Base-by-base conservation (phyloP, 202 grass and related monocot genomes). In the Zizania palustris region DNA sequence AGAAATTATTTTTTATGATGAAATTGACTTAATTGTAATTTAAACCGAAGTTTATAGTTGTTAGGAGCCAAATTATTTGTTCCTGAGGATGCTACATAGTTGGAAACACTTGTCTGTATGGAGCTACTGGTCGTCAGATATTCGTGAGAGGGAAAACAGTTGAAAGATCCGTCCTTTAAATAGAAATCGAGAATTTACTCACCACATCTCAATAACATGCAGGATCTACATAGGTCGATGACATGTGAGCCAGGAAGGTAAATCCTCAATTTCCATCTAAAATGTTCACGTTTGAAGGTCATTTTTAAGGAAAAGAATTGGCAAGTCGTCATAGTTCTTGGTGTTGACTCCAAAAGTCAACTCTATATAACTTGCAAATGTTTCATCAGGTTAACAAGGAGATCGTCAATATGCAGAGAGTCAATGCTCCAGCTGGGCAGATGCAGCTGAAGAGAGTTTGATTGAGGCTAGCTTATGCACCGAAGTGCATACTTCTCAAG, bases 331-430 rank as follows among this genome's bases (percentile, higher is more conserved):
- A 3, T 28, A 28, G 28, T 28, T 28, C 28, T 28, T 28, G 28
- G 28, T 28, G 28, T 28, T 28, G 28, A 28, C 28, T 28, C 28
- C 28, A 28, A 28, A 28, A 28, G 28, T 2, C 28, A 28, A 28
- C 28, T 28, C 2, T 2, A 28, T 28, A 28, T 28, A 28, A 28
- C 28, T 28, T 28, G 28, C 28, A 28, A 28, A 28, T 81, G 50
- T 77, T 60, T 59, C 61, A 33, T 67, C 70, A 99, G 96, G 90
- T 99, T 18, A 99, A 99, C 80, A 99, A 90, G 85, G 96, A 99
- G 84, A 99, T 99, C 18, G 92, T 99, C 50, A 99, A 99, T 88
- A 96, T 99, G 65, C 96, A 99, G 78, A 99, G 88, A 87, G 96
- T 99, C 51, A 96, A 96, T 89, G 96, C 96, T 75, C 85, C 96